phyloP scores from a whole-genome alignment of 2,329 filamentous ascomycete genomes.

The Monosporascus ibericus region DNA sequence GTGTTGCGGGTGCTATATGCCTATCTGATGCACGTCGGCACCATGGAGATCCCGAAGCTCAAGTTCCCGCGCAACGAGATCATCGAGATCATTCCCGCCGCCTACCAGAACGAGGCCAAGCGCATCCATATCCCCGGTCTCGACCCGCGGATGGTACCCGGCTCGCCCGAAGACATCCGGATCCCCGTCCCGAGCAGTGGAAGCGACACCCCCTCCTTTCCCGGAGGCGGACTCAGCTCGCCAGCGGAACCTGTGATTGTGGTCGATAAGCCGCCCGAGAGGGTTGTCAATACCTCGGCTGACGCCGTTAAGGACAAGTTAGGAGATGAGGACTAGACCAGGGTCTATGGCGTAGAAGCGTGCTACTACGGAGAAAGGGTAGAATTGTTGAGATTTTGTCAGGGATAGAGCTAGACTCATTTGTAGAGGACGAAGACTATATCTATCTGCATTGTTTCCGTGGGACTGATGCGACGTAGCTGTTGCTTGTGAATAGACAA shows the following conservation, averaged over 20 bases:
- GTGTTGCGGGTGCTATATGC: slow-evolving; percentile 96
- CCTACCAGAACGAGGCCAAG: slow-evolving; percentile 93
- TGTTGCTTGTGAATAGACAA: no score
- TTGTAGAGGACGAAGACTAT: no score
- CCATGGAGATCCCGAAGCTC: slow-evolving; percentile 85
- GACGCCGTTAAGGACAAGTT: slow-evolving; percentile 27
- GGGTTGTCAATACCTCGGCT: slow-evolving; percentile 23
- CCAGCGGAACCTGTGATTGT: slow-evolving; percentile 34
- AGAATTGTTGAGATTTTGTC: not conserved
- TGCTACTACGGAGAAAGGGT: not conserved
- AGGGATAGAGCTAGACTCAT: no score
- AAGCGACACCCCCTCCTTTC: slow-evolving; percentile 36
- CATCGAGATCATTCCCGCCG: slow-evolving; percentile 96
- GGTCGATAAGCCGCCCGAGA: slow-evolving; percentile 21
- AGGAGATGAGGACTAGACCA: slow-evolving; percentile 24
- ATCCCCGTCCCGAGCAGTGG: slow-evolving; percentile 59
- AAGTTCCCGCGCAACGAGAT: slow-evolving; percentile 96
- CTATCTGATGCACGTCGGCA: slow-evolving; percentile 97
- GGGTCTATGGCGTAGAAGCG: not conserved
- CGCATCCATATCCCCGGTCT: slow-evolving; percentile 76
- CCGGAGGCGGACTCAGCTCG: slow-evolving; percentile 43
- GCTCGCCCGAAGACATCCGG: slow-evolving; percentile 73
- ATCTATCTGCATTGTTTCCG: no score
- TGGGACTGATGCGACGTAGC: no score
- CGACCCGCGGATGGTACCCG: slow-evolving; percentile 62